phyloP scores from a whole-genome alignment of 2,329 filamentous ascomycete species.

The Gyromitra esculenta region DNA sequence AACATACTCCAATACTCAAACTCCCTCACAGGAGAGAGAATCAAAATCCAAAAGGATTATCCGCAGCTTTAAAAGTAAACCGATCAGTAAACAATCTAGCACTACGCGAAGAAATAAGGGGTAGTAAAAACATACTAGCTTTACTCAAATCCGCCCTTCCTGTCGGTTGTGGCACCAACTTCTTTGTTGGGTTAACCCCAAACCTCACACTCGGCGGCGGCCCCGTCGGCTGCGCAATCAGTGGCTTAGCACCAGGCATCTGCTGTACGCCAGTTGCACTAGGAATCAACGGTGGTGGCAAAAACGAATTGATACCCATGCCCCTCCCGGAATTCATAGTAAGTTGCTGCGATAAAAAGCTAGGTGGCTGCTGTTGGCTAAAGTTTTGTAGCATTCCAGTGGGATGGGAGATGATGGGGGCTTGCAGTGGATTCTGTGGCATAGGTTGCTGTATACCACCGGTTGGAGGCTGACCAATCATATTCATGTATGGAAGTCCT shows the following conservation, averaged over 20 bases:
- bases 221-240: constrained; percentile 81
- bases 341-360: constrained; percentile 63
- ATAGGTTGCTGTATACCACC: constrained; percentile 54
- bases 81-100: constrained; percentile 16
- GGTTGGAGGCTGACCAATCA: constrained; percentile 66
- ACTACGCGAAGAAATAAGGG: constrained; percentile 20
- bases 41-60: constrained; percentile 77
- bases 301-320: constrained; percentile 67
- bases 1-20: constrained; percentile 24
- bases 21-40: constrained; percentile 7
- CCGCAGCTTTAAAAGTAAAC: constrained; percentile 65
- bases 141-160: constrained; percentile 91
- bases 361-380: constrained; percentile 66
- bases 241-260: constrained; percentile 62
- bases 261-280: constrained; percentile 62
- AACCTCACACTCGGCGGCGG: constrained; percentile 90
- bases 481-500: constrained; percentile 78
- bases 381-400: constrained; percentile 62
- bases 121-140: constrained; percentile 80
- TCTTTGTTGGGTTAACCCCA: constrained; percentile 76
- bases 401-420: constrained; percentile 63
- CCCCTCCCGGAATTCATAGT: constrained; percentile 59
- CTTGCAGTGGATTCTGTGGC: constrained; percentile 57
- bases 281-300: constrained; percentile 66
- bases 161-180: constrained; percentile 84